Evolutionary conservation across 371 early-diverging fungal species (phyloP).

Genomic region (Actinomortierella ambigua): DNA sequence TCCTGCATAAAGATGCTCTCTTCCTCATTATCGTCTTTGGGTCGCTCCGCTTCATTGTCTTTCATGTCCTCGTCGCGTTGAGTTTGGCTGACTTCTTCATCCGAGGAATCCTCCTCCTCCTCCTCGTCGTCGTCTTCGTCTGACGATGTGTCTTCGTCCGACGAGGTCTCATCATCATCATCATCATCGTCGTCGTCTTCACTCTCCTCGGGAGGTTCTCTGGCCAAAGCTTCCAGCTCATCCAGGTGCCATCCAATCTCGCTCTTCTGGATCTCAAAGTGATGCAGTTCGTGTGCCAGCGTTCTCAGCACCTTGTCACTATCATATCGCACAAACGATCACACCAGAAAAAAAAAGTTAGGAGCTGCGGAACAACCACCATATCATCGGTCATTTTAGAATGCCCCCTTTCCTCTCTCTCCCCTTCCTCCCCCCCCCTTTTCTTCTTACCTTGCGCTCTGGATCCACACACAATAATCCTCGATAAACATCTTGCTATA

Average conservation of each 20-base stretch:
- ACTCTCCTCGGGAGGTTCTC: conserved; percentile 47
- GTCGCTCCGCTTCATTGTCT: not conserved
- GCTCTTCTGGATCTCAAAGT: conserved; percentile 66
- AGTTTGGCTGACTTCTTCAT: not conserved
- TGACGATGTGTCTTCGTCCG: conserved; percentile 16
- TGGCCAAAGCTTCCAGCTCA: conserved; percentile 69
- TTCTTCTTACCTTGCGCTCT: conserved; percentile 60
- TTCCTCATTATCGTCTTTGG: conserved; percentile 5
- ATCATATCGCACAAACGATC: conserved; percentile 5
- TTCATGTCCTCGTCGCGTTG: not conserved
- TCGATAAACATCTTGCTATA: conserved; percentile 88
- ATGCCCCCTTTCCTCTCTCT: conserved; percentile 5
- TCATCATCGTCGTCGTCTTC: conserved; percentile 34
- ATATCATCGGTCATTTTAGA: not conserved
- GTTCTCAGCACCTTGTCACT: conserved; percentile 74
- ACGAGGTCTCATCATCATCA: conserved; percentile 5
- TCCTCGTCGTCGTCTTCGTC: conserved; percentile 8
- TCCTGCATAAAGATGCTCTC: conserved; percentile 39
- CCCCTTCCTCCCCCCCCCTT: conserved; percentile 27
- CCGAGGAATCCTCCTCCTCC: conserved; percentile 1
- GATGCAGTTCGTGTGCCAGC: conserved; percentile 81
- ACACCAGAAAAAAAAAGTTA: not conserved
- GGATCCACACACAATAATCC: conserved; percentile 98
- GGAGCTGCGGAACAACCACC: not conserved
- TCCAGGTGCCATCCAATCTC: conserved; percentile 78